Evolutionary conservation across 441 rosid genomes (phyloP).

Genomic region (Populus hybrid): DNA sequence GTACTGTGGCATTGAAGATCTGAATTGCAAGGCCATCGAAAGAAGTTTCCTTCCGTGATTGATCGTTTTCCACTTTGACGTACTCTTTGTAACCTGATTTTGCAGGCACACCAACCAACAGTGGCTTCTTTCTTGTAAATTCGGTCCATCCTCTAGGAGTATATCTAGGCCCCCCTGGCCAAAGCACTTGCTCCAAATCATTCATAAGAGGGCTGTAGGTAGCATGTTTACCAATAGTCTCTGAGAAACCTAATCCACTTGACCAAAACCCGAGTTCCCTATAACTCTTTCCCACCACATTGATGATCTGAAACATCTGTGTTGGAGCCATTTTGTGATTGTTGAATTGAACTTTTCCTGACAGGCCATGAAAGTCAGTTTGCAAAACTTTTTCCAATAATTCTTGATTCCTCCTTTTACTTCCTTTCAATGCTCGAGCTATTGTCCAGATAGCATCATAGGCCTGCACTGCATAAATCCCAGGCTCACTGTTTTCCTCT

Average conservation of each 20-base stretch:
- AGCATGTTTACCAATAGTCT: not conserved
- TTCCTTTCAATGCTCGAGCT: constrained; percentile 15
- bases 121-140: not conserved
- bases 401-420: not conserved
- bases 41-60: not conserved
- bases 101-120: constrained; percentile 24
- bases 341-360: constrained; percentile 20
- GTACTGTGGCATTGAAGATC: constrained; percentile 2
- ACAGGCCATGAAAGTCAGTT: constrained; percentile 14
- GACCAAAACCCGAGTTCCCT: constrained; percentile 32
- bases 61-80: not conserved
- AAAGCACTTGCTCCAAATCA: constrained; percentile 15
- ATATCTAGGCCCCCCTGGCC: constrained; percentile 24
- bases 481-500: constrained; percentile 21
- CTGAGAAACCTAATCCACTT: constrained; percentile 19
- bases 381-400: constrained; percentile 5
- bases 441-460: constrained; percentile 27
- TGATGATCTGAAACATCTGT: constrained; percentile 21
- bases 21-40: constrained; percentile 19
- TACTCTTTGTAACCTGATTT: constrained; percentile 3
- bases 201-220: constrained; percentile 10
- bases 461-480: constrained; percentile 27
- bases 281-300: constrained; percentile 17
- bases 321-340: constrained; percentile 6
- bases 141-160: constrained; percentile 24